A percentile compares a stretch with the other conserved stretches of the same genome.
Conservation (phyloP, 257 asterid species). For the Solanum lignicaule region DNA sequence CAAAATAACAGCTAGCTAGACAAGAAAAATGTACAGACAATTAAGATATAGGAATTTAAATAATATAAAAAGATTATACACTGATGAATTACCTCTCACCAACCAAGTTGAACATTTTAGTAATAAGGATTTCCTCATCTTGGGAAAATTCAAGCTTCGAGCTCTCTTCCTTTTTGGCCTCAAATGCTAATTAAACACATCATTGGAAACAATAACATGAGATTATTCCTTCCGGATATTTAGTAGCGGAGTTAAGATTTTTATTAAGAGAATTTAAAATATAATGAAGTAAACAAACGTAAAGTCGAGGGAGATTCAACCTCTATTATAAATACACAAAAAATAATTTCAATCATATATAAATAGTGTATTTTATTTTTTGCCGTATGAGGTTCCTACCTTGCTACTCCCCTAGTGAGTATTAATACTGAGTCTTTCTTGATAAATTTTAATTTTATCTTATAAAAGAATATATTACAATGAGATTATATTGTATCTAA, state of each 20-base stretch:
- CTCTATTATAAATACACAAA: too few relatives aligned
- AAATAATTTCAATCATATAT: too few relatives aligned
- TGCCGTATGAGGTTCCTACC: background rate
- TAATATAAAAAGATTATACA: too few relatives aligned
- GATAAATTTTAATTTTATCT: too few relatives aligned
- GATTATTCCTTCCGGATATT: too few relatives aligned
- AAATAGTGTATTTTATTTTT: too few relatives aligned
- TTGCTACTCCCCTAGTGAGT: background rate
- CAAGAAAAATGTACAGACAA: background rate
- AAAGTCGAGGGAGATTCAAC: background rate
- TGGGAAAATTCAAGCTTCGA: conserved; percentile 12
- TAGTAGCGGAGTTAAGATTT: background rate
- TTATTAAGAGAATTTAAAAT: background rate
- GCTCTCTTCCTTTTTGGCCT: background rate
- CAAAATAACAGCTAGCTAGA: background rate
- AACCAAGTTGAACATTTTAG: conserved; percentile 20
- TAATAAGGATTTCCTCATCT: conserved; percentile 17
- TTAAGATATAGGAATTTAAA: background rate
- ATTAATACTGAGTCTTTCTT: background rate
- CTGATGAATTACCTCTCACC: background rate
- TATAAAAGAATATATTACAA: too few relatives aligned
- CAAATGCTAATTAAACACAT: background rate
- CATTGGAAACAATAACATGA: background rate
- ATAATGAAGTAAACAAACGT: too few relatives aligned
- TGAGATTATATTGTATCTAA: too few relatives aligned